Percentiles rank a stretch among this genome's conserved stretches.
phyloP scores from a whole-genome alignment of 257 asterid species.

The Capsicum baccatum region DNA sequence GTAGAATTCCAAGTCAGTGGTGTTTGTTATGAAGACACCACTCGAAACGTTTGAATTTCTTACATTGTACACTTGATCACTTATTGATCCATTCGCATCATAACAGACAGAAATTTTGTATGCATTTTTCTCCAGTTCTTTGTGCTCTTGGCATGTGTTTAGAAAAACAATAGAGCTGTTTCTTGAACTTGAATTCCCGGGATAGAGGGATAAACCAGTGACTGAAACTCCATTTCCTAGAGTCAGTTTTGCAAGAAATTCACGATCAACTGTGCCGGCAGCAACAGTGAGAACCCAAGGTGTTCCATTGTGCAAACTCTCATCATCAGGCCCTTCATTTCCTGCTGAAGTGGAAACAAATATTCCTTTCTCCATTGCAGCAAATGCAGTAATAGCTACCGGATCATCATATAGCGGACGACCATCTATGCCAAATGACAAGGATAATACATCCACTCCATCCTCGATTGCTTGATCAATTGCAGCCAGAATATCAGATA shows the following conservation, averaged over 20 bases:
- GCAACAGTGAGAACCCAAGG: constrained; percentile 84
- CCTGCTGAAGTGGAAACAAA: constrained; percentile 77
- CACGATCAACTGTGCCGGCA: constrained; percentile 67
- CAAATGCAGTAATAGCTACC: constrained; percentile 62
- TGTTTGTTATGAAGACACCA: constrained; percentile 58
- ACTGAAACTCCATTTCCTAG: constrained; percentile 54
- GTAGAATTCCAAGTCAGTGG: constrained; percentile 43
- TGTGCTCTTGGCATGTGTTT: constrained; percentile 36
- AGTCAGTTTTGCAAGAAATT: constrained; percentile 46
- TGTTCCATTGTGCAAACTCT: constrained; percentile 56
- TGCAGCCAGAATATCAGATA: constrained; percentile 56
- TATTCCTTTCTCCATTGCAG: constrained; percentile 73
- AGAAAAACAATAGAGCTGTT: constrained; percentile 39
- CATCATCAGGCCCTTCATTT: constrained; percentile 56
- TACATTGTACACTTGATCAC: constrained; percentile 48
- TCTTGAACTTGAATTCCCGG: constrained; percentile 45
- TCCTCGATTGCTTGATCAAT: constrained; percentile 64
- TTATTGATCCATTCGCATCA: constrained; percentile 46
- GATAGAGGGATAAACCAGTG: constrained; percentile 58
- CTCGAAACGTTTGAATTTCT: constrained; percentile 40
- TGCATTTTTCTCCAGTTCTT: constrained; percentile 33
- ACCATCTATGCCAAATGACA: constrained; percentile 62
- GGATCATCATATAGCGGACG: constrained; percentile 53
- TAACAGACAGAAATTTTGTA: constrained; percentile 52
- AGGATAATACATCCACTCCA: constrained; percentile 62